These are phyloP conservation scores for Acacia pycnantha DNA, from an alignment of 331 rosid species.

Conservation along the genomic window DNA sequence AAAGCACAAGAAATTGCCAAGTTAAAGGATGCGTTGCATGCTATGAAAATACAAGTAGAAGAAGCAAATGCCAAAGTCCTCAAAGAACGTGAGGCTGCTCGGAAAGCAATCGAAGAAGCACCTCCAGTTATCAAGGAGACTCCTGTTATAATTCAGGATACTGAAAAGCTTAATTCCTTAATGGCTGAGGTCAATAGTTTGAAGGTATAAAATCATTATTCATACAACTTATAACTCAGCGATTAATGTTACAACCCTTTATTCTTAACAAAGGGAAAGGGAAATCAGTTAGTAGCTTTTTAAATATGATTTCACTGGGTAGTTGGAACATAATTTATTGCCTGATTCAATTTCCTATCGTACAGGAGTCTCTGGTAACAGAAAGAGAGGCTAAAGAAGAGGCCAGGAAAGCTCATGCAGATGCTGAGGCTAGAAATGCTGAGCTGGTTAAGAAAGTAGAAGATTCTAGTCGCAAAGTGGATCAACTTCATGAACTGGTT, in stretches of 20 bases:
- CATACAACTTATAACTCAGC: conserved; percentile 16
- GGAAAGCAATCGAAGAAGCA: conserved; percentile 91
- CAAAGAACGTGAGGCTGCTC: conserved; percentile 83
- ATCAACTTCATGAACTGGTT: conserved; percentile 90
- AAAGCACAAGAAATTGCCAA: conserved; percentile 80
- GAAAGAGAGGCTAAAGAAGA: conserved; percentile 75
- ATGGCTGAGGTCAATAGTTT: conserved; percentile 76
- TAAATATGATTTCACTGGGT: not conserved
- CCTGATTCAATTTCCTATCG: conserved; percentile 26
- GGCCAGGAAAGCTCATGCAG: conserved; percentile 57
- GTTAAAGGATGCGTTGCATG: conserved; percentile 74
- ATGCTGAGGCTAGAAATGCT: conserved; percentile 67
- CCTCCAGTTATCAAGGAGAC: conserved; percentile 99
- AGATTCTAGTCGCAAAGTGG: conserved; percentile 70
- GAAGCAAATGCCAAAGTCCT: conserved; percentile 84
- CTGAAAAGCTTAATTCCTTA: conserved; percentile 81
- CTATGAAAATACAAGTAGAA: conserved; percentile 82
- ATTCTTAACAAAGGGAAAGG: too few relatives aligned
- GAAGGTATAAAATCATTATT: conserved; percentile 55
- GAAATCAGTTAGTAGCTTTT: not conserved
- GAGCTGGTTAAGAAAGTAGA: conserved; percentile 76
- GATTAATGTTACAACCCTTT: not conserved
- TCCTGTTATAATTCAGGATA: conserved; percentile 88
- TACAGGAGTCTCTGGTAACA: conserved; percentile 64
- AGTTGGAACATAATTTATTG: not conserved